Conservation (phyloP, 345 rosid genomes). For the Salix viminalis region DNA sequence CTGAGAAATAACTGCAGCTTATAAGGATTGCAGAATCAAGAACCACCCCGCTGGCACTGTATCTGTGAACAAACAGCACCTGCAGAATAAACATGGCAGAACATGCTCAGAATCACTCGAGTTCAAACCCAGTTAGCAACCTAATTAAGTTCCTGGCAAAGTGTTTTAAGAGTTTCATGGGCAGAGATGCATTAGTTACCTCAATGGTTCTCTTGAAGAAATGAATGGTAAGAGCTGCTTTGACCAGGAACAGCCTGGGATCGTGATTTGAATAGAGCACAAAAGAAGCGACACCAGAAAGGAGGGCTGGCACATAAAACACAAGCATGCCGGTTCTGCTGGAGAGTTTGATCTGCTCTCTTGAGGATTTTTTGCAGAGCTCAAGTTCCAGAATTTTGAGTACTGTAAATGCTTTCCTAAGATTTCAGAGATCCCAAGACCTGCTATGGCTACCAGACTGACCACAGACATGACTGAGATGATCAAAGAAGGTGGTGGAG, state of each 20-base stretch:
- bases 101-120: not conserved
- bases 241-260: not conserved
- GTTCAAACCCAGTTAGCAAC: not conserved
- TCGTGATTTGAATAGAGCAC: not conserved
- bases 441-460: not conserved
- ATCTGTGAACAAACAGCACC: conserved; percentile 28
- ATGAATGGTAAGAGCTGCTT: not conserved
- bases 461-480: conserved; percentile 1
- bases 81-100: not conserved
- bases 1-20: conserved; percentile 14
- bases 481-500: not conserved
- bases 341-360: not conserved
- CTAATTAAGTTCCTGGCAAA: not conserved
- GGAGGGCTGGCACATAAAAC: not conserved
- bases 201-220: not conserved
- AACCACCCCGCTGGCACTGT: conserved; percentile 8
- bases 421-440: not conserved
- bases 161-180: not conserved
- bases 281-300: not conserved
- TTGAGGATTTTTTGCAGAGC: not conserved
- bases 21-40: conserved; percentile 12
- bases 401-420: not conserved
- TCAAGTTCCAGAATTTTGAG: conserved; percentile 3
- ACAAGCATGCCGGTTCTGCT: conserved; percentile 1
- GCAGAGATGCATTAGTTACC: not conserved